Evolutionary conservation across 2,329 filamentous ascomycete species (phyloP).

Genomic region (Diaporthe nobilis): DNA sequence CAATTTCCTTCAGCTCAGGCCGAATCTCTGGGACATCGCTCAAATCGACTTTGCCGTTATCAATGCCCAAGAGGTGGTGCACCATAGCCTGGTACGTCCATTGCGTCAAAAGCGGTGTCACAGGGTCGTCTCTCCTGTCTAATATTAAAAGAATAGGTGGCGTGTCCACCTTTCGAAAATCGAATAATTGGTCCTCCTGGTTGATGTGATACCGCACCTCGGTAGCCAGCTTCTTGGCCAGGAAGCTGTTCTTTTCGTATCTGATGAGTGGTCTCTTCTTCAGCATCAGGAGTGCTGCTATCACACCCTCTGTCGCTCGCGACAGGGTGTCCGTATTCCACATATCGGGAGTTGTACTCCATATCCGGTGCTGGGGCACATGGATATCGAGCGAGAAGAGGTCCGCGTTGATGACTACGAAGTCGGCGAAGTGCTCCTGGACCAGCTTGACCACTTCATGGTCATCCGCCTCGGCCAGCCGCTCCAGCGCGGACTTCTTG

Average conservation of each 20-base stretch:
- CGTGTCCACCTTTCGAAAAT: conserved; percentile 95
- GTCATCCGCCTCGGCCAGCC: conserved; percentile 95
- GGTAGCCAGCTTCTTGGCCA: conserved; percentile 93
- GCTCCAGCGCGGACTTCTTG: conserved; percentile 95
- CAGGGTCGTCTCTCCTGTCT: conserved; percentile 92
- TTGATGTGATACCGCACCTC: conserved; percentile 94
- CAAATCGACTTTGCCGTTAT: conserved; percentile 94
- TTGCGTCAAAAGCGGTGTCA: conserved; percentile 93
- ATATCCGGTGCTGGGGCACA: conserved; percentile 81
- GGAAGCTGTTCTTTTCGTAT: conserved; percentile 89
- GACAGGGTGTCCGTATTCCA: conserved; percentile 94
- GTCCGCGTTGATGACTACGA: conserved; percentile 94
- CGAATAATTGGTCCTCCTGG: conserved; percentile 96
- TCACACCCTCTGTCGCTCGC: conserved; percentile 86
- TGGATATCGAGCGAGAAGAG: conserved; percentile 85
- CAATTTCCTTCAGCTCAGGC: conserved; percentile 92
- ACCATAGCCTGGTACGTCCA: conserved; percentile 99
- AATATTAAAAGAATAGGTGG: conserved; percentile 92
- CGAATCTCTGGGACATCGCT: conserved; percentile 86
- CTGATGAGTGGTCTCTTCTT: conserved; percentile 98
- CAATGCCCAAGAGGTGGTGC: conserved; percentile 92
- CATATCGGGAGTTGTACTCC: conserved; percentile 84
- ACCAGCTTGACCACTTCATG: conserved; percentile 96
- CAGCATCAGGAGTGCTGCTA: conserved; percentile 86
- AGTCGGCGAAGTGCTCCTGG: conserved; percentile 97